Conservation (phyloP, 2,329 filamentous ascomycete genomes). For the Mycosphaerella sp. region DNA sequence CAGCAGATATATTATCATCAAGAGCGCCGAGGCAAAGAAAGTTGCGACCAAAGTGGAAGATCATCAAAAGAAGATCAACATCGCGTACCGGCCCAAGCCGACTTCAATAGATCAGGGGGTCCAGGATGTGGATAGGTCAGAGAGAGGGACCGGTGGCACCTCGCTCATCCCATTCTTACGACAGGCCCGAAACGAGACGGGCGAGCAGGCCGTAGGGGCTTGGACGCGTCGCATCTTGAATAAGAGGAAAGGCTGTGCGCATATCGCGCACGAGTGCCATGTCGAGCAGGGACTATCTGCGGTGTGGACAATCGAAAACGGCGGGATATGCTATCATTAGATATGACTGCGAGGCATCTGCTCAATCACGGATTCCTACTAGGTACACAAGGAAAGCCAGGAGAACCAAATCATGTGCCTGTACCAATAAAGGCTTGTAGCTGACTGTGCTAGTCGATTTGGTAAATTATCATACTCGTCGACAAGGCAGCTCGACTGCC, state of each 20-base stretch:
- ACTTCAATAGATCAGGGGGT: constrained; percentile 30
- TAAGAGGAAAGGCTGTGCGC: constrained; percentile 36
- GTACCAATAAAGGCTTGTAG: neutral
- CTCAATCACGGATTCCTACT: no score
- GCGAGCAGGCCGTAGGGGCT: constrained; percentile 73
- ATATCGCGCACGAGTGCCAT: constrained; percentile 11
- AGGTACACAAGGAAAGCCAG: no score
- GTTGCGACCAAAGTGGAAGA: constrained; percentile 28
- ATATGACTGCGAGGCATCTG: constrained; percentile 33
- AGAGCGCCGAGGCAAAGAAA: constrained; percentile 61
- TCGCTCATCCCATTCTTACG: constrained; percentile 93
- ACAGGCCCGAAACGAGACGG: constrained; percentile 92
- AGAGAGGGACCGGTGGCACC: constrained; percentile 88
- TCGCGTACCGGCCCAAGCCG: constrained; percentile 21
- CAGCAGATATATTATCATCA: constrained; percentile 88
- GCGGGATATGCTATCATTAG: constrained; percentile 30
- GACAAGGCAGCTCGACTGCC: no score
- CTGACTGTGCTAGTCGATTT: neutral
- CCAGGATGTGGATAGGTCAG: constrained; percentile 50
- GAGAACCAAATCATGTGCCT: no score
- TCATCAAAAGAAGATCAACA: constrained; percentile 34
- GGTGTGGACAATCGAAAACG: constrained; percentile 82
- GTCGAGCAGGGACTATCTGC: constrained; percentile 64
- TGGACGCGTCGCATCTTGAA: constrained; percentile 56
- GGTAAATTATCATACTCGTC: neutral